A percentile compares a stretch with the other conserved stretches of the same genome.
Evolutionary conservation across 2,329 filamentous ascomycete species (phyloP).

Genomic region (Chaetothyriales sp.): DNA sequence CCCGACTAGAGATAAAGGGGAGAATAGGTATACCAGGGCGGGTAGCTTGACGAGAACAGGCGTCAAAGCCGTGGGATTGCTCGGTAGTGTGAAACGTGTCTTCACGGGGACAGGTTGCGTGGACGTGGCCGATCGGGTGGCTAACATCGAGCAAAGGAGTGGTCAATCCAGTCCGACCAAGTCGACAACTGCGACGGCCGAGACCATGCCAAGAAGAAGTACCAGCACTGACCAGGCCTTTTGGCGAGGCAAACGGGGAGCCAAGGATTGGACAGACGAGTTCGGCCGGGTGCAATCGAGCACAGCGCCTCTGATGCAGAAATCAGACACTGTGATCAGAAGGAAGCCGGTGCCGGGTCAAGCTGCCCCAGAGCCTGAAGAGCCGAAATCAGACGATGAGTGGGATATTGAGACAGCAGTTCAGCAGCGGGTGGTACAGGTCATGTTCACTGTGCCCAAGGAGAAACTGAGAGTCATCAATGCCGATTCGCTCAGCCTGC

Average conservation of each 20-base stretch:
- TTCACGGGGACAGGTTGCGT: constrained; percentile 34
- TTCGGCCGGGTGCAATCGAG: constrained; percentile 22
- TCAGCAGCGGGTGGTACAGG: constrained; percentile 58
- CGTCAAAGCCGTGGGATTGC: constrained; percentile 52
- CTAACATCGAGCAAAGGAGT: constrained; percentile 9
- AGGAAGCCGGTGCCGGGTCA: constrained; percentile 20
- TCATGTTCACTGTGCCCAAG: constrained; percentile 89
- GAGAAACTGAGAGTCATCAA: constrained; percentile 84
- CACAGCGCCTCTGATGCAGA: constrained; percentile 9
- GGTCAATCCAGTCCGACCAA: constrained; percentile 13
- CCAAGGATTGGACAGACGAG: constrained; percentile 38
- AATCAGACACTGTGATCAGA: constrained; percentile 10
- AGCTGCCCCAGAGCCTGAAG: constrained; percentile 13
- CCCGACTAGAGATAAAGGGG: constrained; percentile 13
- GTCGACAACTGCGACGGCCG: constrained; percentile 9
- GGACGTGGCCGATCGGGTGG: constrained; percentile 20
- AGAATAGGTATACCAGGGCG: constrained; percentile 22
- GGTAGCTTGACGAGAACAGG: constrained; percentile 44
- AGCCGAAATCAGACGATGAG: constrained; percentile 33
- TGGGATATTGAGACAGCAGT: constrained; percentile 67
- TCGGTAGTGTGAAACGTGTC: constrained; percentile 54
- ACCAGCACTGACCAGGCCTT: constrained; percentile 36
- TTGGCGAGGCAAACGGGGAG: constrained; percentile 38
- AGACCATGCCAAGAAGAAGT: constrained; percentile 29
- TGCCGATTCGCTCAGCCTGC: constrained; percentile 38